phyloP scores from a whole-genome alignment of 176 grass and related monocot genomes.

The Puccinellia tenuiflora region DNA sequence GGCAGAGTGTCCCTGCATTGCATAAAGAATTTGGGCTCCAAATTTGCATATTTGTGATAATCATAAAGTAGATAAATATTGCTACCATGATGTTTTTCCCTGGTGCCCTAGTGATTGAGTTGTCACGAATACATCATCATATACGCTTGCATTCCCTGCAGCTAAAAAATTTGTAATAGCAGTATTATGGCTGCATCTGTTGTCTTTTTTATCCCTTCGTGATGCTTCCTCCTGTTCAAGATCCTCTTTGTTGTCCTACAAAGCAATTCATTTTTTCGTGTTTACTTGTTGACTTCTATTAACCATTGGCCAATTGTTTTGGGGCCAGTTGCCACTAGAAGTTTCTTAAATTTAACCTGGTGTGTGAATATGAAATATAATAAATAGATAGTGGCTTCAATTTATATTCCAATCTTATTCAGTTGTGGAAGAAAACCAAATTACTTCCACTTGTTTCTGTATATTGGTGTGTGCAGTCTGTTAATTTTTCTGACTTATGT shows the following conservation, averaged over 20 bases:
- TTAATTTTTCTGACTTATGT: constrained; percentile 23
- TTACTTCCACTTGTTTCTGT: background rate
- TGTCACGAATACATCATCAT: background rate
- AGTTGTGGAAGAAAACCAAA: background rate
- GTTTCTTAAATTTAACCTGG: background rate
- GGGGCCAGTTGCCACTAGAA: background rate
- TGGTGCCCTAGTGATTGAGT: background rate
- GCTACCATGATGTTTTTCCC: background rate
- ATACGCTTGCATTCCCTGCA: background rate
- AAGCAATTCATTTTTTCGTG: background rate
- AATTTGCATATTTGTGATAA: background rate
- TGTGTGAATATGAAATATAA: background rate
- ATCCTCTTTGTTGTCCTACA: background rate
- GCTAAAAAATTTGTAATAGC: background rate
- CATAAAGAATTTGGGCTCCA: background rate
- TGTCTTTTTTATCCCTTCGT: background rate
- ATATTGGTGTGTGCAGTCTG: background rate
- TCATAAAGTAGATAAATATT: too few species aligned
- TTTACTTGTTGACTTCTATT: background rate
- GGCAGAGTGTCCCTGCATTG: background rate
- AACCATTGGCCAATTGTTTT: background rate
- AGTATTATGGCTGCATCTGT: background rate
- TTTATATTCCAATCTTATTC: background rate
- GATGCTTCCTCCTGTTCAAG: background rate
- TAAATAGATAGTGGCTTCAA: background rate